A percentile compares a stretch with the other conserved stretches of the same genome.
Evolutionary conservation across 2,329 filamentous ascomycete species (phyloP).

Genomic region (Colletotrichum sp.): DNA sequence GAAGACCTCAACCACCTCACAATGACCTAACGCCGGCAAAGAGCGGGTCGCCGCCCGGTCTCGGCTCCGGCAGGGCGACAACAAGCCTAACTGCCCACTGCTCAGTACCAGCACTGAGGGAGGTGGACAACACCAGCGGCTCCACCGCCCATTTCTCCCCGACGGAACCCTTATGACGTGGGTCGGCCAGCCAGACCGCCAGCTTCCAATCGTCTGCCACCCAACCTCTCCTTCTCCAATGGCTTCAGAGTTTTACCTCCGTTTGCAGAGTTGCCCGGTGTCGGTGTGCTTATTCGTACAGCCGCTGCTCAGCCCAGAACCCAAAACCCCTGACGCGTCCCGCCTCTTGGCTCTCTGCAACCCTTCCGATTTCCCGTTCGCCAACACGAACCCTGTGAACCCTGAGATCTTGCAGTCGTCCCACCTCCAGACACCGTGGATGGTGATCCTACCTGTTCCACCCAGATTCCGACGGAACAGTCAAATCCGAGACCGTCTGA

Average conservation of each 20-base stretch:
- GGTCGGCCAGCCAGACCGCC: not conserved
- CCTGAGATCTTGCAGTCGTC: not conserved
- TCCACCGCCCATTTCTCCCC: not conserved
- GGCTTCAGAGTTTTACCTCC: not conserved
- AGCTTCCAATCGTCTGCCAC: not conserved
- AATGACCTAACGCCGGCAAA: slow-evolving; percentile 3
- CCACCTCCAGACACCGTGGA: not conserved
- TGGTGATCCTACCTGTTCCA: not conserved
- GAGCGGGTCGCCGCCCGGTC: slow-evolving; percentile 1
- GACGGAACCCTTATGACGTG: slow-evolving; percentile 7
- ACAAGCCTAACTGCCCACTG: not conserved
- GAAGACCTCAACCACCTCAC: not conserved
- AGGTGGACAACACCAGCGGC: not conserved
- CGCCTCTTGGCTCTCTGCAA: not conserved
- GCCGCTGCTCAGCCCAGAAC: not conserved
- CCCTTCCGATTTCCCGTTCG: not conserved
- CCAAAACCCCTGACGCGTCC: not conserved
- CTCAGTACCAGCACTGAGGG: not conserved
- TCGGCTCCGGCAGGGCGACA: slow-evolving; percentile 7
- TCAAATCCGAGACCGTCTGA: not conserved
- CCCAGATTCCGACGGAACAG: not conserved
- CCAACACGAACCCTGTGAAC: not conserved
- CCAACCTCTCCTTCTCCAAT: not conserved
- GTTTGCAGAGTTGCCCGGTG: not conserved
- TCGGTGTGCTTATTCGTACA: not conserved